A percentile compares a stretch with the other conserved stretches of the same genome.
Conservation (phyloP, 2,329 filamentous ascomycete species). For the Penicillium oxalicum region DNA sequence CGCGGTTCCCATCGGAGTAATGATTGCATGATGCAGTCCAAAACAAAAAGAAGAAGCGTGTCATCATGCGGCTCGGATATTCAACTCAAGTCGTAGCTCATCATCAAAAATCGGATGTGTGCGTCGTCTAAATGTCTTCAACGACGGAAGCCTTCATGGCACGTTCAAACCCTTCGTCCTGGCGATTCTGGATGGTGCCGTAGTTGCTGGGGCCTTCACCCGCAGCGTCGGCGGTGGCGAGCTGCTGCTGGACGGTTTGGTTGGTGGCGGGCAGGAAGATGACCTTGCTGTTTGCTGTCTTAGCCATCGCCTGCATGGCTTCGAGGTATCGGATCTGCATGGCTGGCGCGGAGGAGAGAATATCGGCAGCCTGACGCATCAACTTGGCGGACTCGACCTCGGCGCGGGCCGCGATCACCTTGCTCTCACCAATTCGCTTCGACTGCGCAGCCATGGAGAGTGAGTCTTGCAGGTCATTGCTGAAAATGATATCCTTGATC, state of each 20-base stretch:
- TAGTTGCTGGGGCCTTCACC: slow-evolving; percentile 54
- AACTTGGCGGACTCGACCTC: slow-evolving; percentile 95
- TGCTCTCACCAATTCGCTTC: slow-evolving; percentile 97
- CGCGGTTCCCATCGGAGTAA: too few relatives aligned
- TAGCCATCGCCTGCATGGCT: slow-evolving; percentile 98
- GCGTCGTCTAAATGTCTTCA: slow-evolving; percentile 60
- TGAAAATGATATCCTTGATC: slow-evolving; percentile 99
- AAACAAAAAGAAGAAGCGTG: too few relatives aligned
- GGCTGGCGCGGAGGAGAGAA: slow-evolving; percentile 80
- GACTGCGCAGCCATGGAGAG: slow-evolving; percentile 97
- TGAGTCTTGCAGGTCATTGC: slow-evolving; percentile 87
- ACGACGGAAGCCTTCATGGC: slow-evolving; percentile 76
- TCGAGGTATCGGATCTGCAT: slow-evolving; percentile 99
- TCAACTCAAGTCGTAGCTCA: too few relatives aligned
- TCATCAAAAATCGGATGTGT: too few relatives aligned
- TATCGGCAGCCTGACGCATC: slow-evolving; percentile 80
- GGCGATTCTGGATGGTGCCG: slow-evolving; percentile 32
- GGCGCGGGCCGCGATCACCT: slow-evolving; percentile 94
- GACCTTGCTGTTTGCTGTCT: slow-evolving; percentile 80
- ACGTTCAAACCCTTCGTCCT: slow-evolving; percentile 62
- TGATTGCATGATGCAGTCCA: too few relatives aligned
- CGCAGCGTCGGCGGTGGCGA: slow-evolving; percentile 45
- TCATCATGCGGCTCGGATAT: too few relatives aligned
- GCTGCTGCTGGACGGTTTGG: slow-evolving; percentile 51
- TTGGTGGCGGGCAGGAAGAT: slow-evolving; percentile 69